A percentile compares a stretch with the other conserved stretches of the same genome.
Conservation (phyloP, 1,139 yeast species). For the Protomyces arabidopsidicola region DNA sequence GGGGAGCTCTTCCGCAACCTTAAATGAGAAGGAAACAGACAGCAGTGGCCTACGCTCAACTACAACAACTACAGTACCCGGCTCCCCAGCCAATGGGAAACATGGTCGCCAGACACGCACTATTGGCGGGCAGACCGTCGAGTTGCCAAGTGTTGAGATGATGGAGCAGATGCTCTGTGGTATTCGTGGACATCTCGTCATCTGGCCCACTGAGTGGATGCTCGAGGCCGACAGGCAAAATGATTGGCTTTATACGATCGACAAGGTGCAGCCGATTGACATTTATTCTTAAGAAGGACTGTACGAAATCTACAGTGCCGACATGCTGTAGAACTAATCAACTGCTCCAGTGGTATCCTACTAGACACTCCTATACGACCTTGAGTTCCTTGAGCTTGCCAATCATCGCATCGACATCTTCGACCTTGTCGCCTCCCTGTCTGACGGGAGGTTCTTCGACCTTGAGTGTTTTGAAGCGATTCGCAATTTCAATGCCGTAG, state of each 20-base stretch:
- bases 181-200: slow-evolving; percentile 82
- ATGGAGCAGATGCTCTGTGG: slow-evolving; percentile 70
- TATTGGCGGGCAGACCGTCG: slow-evolving; percentile 14
- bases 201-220: slow-evolving; percentile 90
- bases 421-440: slow-evolving; percentile 74
- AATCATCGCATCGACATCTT: slow-evolving; percentile 73
- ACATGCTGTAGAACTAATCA: no score
- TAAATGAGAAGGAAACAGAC: neutral
- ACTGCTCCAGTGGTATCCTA: no score
- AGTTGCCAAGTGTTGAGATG: slow-evolving; percentile 66
- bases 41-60: slow-evolving; percentile 2
- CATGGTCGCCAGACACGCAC: slow-evolving; percentile 5
- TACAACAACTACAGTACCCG: neutral
- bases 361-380: slow-evolving; percentile 35
- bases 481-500: slow-evolving; percentile 59
- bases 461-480: slow-evolving; percentile 63
- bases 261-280: slow-evolving; percentile 90
- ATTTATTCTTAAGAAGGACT: slow-evolving; percentile 63
- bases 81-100: neutral
- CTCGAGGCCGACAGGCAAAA: slow-evolving; percentile 64
- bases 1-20: neutral
- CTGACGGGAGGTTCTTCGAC: slow-evolving; percentile 84
- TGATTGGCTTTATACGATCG: slow-evolving; percentile 93
- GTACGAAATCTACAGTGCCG: no score
- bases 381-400: slow-evolving; percentile 63